Percentiles rank a stretch among this genome's conserved stretches.
phyloP scores from a whole-genome alignment of 306 rosid species.

The Mimosa bimucronata region DNA sequence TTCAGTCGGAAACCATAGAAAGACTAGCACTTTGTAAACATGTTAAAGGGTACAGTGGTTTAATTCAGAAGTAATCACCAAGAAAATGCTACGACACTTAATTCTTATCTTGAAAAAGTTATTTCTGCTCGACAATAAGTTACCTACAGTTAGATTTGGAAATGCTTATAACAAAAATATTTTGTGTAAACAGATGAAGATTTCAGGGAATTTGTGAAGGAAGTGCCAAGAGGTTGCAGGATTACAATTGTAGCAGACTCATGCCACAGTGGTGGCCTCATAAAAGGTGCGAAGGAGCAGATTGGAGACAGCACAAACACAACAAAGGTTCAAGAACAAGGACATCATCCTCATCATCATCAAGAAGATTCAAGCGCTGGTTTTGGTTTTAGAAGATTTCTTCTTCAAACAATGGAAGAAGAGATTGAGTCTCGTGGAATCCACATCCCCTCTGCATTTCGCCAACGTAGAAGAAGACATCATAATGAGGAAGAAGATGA shows the following conservation, averaged over 20 bases:
- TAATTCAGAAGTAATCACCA: too few species aligned
- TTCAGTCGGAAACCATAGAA: too few species aligned
- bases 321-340: neutral
- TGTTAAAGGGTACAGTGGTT: neutral
- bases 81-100: too few species aligned
- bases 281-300: constrained; percentile 69
- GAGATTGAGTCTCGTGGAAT: constrained; percentile 57
- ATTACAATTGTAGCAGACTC: constrained; percentile 82
- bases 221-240: constrained; percentile 59
- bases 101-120: neutral
- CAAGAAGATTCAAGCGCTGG: constrained; percentile 28
- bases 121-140: neutral
- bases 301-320: constrained; percentile 70
- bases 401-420: constrained; percentile 42
- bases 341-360: too few species aligned
- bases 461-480: neutral
- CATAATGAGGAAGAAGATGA: constrained; percentile 36
- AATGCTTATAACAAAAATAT: neutral
- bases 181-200: constrained; percentile 65
- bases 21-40: too few species aligned
- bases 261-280: constrained; percentile 87
- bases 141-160: neutral
- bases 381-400: constrained; percentile 49
- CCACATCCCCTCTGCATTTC: constrained; percentile 31
- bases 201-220: constrained; percentile 63